Evolutionary conservation across 78 protist genomes (phyloP), one percentile per base, ranked within the genome.

Genomic region (slime mould (Dictyostelium discoideum)): DNA sequence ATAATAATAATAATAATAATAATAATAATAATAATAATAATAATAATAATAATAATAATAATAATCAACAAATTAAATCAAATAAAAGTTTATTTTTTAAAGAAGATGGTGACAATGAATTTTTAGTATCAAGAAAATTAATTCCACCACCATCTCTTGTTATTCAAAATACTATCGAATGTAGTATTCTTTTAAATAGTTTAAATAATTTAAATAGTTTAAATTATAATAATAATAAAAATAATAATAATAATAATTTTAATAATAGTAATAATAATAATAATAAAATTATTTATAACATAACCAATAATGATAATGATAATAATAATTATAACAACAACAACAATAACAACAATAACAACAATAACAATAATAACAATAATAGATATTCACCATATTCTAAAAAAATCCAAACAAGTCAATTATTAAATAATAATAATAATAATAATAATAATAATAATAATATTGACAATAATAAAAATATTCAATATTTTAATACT

Each of bases 131-230:
- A 39, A 81, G 85, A 81, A 81, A 26, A 48, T 81, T 81, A 26
- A 48, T 81, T 48, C 85, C 85, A 50, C 85, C 85, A 24, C 85
- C 85, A 81, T 48, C 85, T 26, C 39, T 79, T 10, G n/a, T 79
- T n/a, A 79, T 42, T 74, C 81, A 67, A 67, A 37, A 26, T 37
- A 29, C 81, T 29, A 37, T 74, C 29, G 81, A 74, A 5, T 26
- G 46, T 13, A 76, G 57, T 37, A 76, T 76, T 18, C 37, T 39
- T 39, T 39, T 39, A 76, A 76, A 39, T 32, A 32, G n/a, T 42
- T 20, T 78, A 44, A 78, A 78, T 37, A 22, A 32, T 32, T 32
- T 32, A 32, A 32, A 32, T 32, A 32, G 29, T 42, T 37, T 42
- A 78, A 44, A 78, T n/a, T 26, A 78, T 2, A 78, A 78, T 78